Evolutionary conservation across 2,329 filamentous ascomycete genomes (phyloP).

Genomic region (Nemania diffusa): DNA sequence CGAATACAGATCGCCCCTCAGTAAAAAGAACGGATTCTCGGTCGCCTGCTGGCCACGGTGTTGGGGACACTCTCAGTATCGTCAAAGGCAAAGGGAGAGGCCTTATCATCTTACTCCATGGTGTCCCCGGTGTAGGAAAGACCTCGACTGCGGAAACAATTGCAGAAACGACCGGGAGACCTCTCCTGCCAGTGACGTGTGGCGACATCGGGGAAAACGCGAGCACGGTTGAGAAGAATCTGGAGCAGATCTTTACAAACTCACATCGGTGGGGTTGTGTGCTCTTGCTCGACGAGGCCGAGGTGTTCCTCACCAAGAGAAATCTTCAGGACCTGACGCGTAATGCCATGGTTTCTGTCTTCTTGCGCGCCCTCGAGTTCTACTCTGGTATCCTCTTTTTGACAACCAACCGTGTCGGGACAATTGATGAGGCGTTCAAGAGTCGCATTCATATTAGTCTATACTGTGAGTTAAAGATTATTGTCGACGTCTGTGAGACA

Average conservation of each 20-base stretch:
- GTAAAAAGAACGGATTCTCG: too few relatives aligned
- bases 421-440: slow-evolving; percentile 55
- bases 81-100: slow-evolving; percentile 45
- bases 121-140: slow-evolving; percentile 37
- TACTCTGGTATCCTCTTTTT: slow-evolving; percentile 53
- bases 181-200: slow-evolving; percentile 52
- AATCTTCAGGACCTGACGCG: slow-evolving; percentile 31
- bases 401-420: slow-evolving; percentile 55
- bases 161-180: slow-evolving; percentile 45
- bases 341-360: slow-evolving; percentile 49
- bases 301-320: slow-evolving; percentile 31
- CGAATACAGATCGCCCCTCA: too few relatives aligned
- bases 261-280: slow-evolving; percentile 35
- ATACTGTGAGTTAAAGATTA: slow-evolving; percentile 37
- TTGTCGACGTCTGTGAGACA: slow-evolving; percentile 18
- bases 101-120: slow-evolving; percentile 42
- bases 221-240: slow-evolving; percentile 42
- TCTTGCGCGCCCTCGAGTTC: slow-evolving; percentile 47
- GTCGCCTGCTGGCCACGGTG: too few relatives aligned
- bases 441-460: slow-evolving; percentile 52
- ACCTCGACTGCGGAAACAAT: slow-evolving; percentile 33
- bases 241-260: slow-evolving; percentile 37
- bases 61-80: too few relatives aligned
- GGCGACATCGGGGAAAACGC: slow-evolving; percentile 50
- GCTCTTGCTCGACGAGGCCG: slow-evolving; percentile 39